These are phyloP conservation scores for Fraxinus excelsior DNA, from an alignment of 257 asterid species.

Conservation along the genomic window DNA sequence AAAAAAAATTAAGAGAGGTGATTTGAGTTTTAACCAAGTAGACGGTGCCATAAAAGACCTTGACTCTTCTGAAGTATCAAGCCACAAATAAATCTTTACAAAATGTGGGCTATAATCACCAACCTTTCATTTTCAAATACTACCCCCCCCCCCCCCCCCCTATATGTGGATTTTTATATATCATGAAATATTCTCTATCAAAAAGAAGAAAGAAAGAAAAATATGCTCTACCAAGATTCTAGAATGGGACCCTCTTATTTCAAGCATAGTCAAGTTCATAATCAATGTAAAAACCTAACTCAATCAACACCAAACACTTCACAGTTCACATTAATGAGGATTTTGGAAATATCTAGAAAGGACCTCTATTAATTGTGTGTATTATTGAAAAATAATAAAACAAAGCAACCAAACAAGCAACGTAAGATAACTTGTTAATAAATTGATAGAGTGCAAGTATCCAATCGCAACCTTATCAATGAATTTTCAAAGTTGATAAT, in stretches of 20 bases:
- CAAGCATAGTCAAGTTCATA: slow-evolving; percentile 13
- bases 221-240: neutral
- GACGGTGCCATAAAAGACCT: too few relatives aligned
- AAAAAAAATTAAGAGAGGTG: too few relatives aligned
- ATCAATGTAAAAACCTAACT: slow-evolving; percentile 14
- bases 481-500: neutral
- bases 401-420: too few relatives aligned
- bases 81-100: neutral
- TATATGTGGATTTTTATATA: slow-evolving; percentile 6
- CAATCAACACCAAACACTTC: neutral
- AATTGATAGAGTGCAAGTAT: neutral
- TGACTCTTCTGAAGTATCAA: too few relatives aligned
- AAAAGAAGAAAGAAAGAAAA: neutral
- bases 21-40: too few relatives aligned
- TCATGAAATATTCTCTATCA: slow-evolving; percentile 3
- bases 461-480: neutral
- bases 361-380: neutral
- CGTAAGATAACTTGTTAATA: neutral
- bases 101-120: slow-evolving; percentile 27
- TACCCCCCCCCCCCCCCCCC: neutral
- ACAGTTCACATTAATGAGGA: neutral
- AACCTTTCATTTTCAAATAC: slow-evolving; percentile 20
- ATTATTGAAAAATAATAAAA: neutral
- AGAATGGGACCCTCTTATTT: neutral
- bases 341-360: slow-evolving; percentile 12